These are phyloP conservation scores for Colletotrichum sp. DNA, from an alignment of 2,329 filamentous ascomycete genomes.

Conservation along the genomic window DNA sequence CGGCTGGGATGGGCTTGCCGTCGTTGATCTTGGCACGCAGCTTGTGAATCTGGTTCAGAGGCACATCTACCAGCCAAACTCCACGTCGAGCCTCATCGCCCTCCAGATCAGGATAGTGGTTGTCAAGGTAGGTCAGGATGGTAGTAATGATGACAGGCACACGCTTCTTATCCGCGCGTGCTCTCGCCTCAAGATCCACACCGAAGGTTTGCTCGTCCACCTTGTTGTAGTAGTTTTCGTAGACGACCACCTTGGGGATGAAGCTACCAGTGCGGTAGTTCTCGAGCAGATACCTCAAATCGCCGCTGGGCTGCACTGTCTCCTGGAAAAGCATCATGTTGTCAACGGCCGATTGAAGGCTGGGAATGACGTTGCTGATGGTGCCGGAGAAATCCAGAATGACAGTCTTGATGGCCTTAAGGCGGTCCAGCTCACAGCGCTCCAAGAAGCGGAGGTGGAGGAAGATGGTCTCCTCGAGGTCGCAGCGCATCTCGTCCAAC, in stretches of 20 bases:
- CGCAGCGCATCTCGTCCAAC: slow-evolving; percentile 89
- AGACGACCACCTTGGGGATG: slow-evolving; percentile 86
- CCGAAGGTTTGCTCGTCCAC: slow-evolving; percentile 98
- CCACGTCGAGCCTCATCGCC: slow-evolving; percentile 90
- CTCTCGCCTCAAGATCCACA: slow-evolving; percentile 94
- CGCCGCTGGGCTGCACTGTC: slow-evolving; percentile 91
- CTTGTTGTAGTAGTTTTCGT: slow-evolving; percentile 99
- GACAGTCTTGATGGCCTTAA: slow-evolving; percentile 98
- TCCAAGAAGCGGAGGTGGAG: slow-evolving; percentile 95
- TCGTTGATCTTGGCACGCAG: slow-evolving; percentile 85
- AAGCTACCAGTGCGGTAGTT: slow-evolving; percentile 97
- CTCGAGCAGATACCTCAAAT: slow-evolving; percentile 92
- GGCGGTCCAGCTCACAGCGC: slow-evolving; percentile 91
- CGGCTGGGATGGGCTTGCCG: slow-evolving; percentile 77
- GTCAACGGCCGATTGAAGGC: slow-evolving; percentile 92
- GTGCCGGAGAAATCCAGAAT: slow-evolving; percentile 97
- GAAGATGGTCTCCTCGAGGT: slow-evolving; percentile 93
- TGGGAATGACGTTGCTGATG: slow-evolving; percentile 97
- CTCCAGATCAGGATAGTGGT: slow-evolving; percentile 96
- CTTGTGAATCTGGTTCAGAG: slow-evolving; percentile 82
- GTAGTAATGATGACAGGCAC: slow-evolving; percentile 93
- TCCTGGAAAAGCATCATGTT: slow-evolving; percentile 99
- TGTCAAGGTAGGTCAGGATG: slow-evolving; percentile 92
- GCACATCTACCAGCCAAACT: slow-evolving; percentile 95
- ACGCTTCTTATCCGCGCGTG: slow-evolving; percentile 91